Percentiles rank a stretch among this genome's conserved stretches.
phyloP scores from a whole-genome alignment of 768 basidiomycete species.

The Leucogyrophana mollusca region DNA sequence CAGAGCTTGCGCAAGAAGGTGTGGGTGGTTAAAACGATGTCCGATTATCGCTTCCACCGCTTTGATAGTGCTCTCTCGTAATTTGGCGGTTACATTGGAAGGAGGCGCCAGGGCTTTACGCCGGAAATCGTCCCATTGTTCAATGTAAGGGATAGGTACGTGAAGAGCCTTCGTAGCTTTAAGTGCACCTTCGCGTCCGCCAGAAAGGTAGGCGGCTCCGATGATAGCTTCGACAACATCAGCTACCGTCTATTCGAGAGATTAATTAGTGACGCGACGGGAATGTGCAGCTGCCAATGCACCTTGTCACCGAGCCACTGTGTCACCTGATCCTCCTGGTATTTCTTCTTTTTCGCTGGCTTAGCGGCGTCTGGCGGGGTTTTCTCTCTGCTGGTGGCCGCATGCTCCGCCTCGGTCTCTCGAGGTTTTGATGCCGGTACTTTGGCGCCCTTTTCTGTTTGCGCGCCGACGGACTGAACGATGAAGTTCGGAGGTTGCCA shows the following conservation, averaged over 20 bases:
- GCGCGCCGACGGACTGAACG: slow-evolving; percentile 18
- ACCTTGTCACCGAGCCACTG: slow-evolving; percentile 83
- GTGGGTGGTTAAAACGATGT: slow-evolving; percentile 56
- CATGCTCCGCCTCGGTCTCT: too few species aligned
- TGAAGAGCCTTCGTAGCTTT: slow-evolving; percentile 62
- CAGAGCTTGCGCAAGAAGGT: slow-evolving; percentile 70
- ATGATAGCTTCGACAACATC: slow-evolving; percentile 86
- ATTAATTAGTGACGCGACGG: slow-evolving; percentile 11
- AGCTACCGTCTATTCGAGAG: slow-evolving; percentile 61
- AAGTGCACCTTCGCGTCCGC: slow-evolving; percentile 67
- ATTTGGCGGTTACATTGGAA: slow-evolving; percentile 40
- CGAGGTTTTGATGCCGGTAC: too few species aligned
- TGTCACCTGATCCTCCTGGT: slow-evolving; percentile 38
- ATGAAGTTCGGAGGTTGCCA: slow-evolving; percentile 60
- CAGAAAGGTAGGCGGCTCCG: slow-evolving; percentile 76
- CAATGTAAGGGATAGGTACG: slow-evolving; percentile 61
- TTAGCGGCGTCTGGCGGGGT: too few species aligned
- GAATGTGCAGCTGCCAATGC: neutral
- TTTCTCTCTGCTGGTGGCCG: too few species aligned
- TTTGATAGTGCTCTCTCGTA: slow-evolving; percentile 47
- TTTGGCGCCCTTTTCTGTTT: neutral
- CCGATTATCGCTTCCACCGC: slow-evolving; percentile 66
- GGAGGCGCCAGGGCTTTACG: slow-evolving; percentile 44
- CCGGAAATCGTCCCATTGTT: slow-evolving; percentile 71
- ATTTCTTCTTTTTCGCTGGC: slow-evolving; percentile 35